These are phyloP conservation scores for Rhamnella rubrinervis DNA, from an alignment of 331 rosid genomes.

Conservation along the genomic window DNA sequence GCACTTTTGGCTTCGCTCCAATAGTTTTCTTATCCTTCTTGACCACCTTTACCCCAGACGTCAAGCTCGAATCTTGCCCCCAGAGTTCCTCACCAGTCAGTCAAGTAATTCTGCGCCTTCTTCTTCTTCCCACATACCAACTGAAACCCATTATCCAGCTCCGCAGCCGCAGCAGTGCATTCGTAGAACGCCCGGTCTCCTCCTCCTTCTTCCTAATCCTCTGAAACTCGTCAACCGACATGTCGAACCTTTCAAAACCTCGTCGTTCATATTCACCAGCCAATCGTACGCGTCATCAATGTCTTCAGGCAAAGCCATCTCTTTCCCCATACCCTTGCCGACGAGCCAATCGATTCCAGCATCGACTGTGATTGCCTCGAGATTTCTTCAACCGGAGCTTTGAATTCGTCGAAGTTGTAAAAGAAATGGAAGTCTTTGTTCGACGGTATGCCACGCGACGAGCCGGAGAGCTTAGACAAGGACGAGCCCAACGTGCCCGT, in stretches of 20 bases:
- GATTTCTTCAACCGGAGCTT: slow-evolving; percentile 49
- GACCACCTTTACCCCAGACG: slow-evolving; percentile 49
- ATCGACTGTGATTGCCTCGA: slow-evolving; percentile 49
- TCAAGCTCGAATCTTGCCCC: slow-evolving; percentile 19
- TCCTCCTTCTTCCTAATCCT: slow-evolving; percentile 47
- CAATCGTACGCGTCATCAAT: slow-evolving; percentile 80
- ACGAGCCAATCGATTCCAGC: slow-evolving; percentile 57
- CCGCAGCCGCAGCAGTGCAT: slow-evolving; percentile 19
- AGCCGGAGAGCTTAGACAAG: slow-evolving; percentile 48
- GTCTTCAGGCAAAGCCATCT: slow-evolving; percentile 53
- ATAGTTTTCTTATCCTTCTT: slow-evolving; percentile 47
- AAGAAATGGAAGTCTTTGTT: slow-evolving; percentile 65
- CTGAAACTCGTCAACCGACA: slow-evolving; percentile 58
- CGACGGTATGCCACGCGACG: slow-evolving; percentile 61
- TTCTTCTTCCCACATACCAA: slow-evolving; percentile 54
- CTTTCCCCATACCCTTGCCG: slow-evolving; percentile 50
- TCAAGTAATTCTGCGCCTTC: slow-evolving; percentile 30
- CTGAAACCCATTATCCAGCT: slow-evolving; percentile 53
- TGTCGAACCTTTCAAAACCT: slow-evolving; percentile 63
- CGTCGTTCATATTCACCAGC: slow-evolving; percentile 78
- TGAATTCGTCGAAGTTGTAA: slow-evolving; percentile 66
- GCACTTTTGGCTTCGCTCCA: slow-evolving; percentile 56
- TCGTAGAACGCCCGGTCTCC: slow-evolving; percentile 27
- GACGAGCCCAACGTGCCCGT: slow-evolving; percentile 45
- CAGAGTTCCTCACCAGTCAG: slow-evolving; percentile 10